Percentiles rank a stretch among this genome's conserved stretches.
phyloP scores from a whole-genome alignment of 441 rosid species.

The Gossypium schwendimanii region DNA sequence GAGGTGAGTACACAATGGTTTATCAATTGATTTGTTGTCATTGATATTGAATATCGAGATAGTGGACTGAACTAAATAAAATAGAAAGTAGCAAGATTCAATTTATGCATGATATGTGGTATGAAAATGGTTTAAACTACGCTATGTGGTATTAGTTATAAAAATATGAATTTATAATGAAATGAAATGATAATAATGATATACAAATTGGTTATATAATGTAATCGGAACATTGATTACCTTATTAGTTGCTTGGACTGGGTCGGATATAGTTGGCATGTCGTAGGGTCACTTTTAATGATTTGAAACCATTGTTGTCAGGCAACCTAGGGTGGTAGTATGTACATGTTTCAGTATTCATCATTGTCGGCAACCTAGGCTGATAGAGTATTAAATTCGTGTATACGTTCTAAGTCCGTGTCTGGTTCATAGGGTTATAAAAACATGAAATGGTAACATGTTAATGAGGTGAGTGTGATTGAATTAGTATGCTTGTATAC shows the following conservation, averaged over 20 bases:
- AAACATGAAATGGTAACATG: background rate
- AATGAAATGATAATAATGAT: too few relatives aligned
- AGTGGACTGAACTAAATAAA: background rate
- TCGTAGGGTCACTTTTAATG: too few relatives aligned
- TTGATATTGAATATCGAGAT: background rate
- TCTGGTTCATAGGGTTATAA: background rate
- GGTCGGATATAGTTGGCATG: too few relatives aligned
- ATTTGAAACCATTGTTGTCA: too few relatives aligned
- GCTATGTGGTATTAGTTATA: background rate
- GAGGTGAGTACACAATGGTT: too few relatives aligned
- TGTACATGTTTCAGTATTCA: background rate
- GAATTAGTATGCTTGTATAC: background rate
- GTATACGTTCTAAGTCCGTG: background rate
- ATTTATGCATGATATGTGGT: background rate
- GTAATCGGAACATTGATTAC: too few relatives aligned
- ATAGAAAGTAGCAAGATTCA: background rate
- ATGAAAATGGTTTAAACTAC: background rate
- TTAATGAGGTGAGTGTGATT: background rate
- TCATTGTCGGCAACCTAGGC: background rate
- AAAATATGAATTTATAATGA: too few relatives aligned
- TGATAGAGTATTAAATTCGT: background rate
- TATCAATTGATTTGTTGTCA: too few relatives aligned
- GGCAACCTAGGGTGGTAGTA: background rate
- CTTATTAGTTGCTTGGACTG: too few relatives aligned
- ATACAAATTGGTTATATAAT: too few relatives aligned